Percentiles rank a stretch among this genome's conserved stretches.
Evolutionary conservation across 1,284 basidiomycete genomes (phyloP).

Genomic region (Tranzscheliella williamsii): DNA sequence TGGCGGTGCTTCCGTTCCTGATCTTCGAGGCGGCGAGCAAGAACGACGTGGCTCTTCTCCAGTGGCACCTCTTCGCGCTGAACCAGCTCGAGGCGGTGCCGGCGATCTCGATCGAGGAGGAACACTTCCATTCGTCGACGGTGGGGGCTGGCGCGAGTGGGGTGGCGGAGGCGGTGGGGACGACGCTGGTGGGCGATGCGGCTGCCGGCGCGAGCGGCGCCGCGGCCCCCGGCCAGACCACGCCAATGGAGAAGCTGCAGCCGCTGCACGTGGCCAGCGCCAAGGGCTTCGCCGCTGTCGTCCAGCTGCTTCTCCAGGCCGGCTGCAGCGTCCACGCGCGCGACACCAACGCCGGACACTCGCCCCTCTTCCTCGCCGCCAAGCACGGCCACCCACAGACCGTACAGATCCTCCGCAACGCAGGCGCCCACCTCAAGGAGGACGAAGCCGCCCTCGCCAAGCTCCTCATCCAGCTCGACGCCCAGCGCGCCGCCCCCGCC

Average conservation of each 20-base stretch:
- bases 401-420: constrained; percentile 40
- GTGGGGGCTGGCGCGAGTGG: constrained; percentile 4
- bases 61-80: constrained; percentile 39
- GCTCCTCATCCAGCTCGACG: constrained; percentile 6
- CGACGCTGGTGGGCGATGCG: background rate
- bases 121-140: constrained; percentile 29
- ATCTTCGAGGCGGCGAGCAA: constrained; percentile 31
- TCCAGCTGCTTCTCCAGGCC: constrained; percentile 70
- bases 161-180: background rate
- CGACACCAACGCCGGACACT: constrained; percentile 76
- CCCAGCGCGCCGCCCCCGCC: background rate
- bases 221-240: constrained; percentile 3
- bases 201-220: constrained; percentile 2
- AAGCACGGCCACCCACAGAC: constrained; percentile 38
- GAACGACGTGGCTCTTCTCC: constrained; percentile 26
- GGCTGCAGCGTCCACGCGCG: constrained; percentile 82
- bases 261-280: constrained; percentile 80
- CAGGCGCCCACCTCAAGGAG: constrained; percentile 57
- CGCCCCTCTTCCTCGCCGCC: constrained; percentile 66
- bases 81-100: constrained; percentile 20
- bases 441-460: constrained; percentile 39
- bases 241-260: constrained; percentile 61
- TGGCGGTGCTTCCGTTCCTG: constrained; percentile 30
- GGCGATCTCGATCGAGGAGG: constrained; percentile 19
- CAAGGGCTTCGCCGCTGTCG: constrained; percentile 69